phyloP scores from a whole-genome alignment of 768 basidiomycete species.

The Mycena metata region DNA sequence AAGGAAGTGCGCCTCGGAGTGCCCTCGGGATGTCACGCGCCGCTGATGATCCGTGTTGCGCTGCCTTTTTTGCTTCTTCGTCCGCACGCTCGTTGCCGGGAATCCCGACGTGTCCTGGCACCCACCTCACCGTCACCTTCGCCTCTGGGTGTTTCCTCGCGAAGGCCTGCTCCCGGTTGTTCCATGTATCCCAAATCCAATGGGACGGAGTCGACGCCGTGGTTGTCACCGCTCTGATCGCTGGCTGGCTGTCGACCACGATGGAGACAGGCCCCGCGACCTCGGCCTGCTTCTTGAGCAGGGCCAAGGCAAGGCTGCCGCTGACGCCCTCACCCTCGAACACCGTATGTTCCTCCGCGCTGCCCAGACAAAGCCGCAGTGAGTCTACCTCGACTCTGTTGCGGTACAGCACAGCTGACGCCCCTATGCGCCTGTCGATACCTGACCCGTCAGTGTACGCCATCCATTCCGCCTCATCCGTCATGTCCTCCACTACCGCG shows the following conservation, averaged over 20 bases:
- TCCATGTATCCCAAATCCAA: slow-evolving; percentile 19
- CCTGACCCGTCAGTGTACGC: slow-evolving; percentile 43
- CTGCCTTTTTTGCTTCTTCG: slow-evolving; percentile 37
- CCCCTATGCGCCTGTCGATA: slow-evolving; percentile 37
- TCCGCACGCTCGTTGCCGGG: slow-evolving; percentile 41
- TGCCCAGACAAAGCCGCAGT: slow-evolving; percentile 24
- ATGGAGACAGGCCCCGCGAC: no score
- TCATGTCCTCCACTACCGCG: slow-evolving; percentile 9
- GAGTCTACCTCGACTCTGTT: background rate
- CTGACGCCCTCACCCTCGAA: slow-evolving; percentile 44
- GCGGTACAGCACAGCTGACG: slow-evolving; percentile 37
- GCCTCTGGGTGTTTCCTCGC: background rate
- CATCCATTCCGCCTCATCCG: no score
- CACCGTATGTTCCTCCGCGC: slow-evolving; percentile 38
- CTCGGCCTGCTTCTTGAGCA: slow-evolving; percentile 13
- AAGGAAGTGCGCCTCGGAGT: slow-evolving; percentile 1
- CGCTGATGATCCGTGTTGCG: background rate
- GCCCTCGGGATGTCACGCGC: background rate
- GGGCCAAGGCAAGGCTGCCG: slow-evolving; percentile 26
- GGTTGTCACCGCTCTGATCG: slow-evolving; percentile 12
- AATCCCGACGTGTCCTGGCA: slow-evolving; percentile 38
- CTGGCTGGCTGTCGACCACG: slow-evolving; percentile 41
- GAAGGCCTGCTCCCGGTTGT: background rate
- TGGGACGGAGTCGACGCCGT: slow-evolving; percentile 11
- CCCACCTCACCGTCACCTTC: slow-evolving; percentile 33